phyloP scores from a whole-genome alignment of 1,284 basidiomycete species.

The Quambalaria eucalypti region DNA sequence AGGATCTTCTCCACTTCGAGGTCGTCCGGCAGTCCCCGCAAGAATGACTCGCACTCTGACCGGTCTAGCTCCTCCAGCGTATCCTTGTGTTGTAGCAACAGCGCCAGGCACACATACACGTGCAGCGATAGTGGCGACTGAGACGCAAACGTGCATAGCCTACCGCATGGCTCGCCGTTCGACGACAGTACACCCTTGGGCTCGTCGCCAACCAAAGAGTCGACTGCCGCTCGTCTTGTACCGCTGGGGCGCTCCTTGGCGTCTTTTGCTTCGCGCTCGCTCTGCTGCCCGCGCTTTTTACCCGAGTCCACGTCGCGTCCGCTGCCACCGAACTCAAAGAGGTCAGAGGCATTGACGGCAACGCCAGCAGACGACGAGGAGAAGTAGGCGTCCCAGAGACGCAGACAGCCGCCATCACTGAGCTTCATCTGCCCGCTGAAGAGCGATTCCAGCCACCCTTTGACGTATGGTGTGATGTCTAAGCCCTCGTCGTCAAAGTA shows the following conservation, averaged over 20 bases:
- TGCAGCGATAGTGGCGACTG: constrained; percentile 25
- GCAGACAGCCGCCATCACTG: constrained; percentile 13
- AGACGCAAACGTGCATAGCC: too few relatives aligned
- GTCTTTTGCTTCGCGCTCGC: background rate
- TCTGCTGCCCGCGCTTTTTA: background rate
- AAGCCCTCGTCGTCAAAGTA: constrained; percentile 48
- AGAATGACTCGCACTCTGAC: constrained; percentile 43
- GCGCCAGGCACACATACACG: constrained; percentile 46
- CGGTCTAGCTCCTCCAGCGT: constrained; percentile 46
- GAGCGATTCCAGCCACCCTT: constrained; percentile 42
- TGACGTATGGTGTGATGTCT: constrained; percentile 40
- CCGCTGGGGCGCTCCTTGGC: too few relatives aligned
- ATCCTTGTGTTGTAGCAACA: constrained; percentile 46
- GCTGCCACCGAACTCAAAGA: background rate
- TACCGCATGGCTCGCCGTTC: background rate
- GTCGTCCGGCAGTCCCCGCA: constrained; percentile 43
- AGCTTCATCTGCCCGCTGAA: constrained; percentile 39
- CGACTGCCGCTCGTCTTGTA: too few relatives aligned
- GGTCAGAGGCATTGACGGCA: background rate
- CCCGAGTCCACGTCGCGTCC: background rate
- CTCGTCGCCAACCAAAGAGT: too few relatives aligned
- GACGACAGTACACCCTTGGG: background rate
- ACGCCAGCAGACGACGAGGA: too few relatives aligned
- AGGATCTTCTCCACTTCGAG: constrained; percentile 42
- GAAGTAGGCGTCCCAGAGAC: constrained; percentile 33